Evolutionary conservation across 2,329 filamentous ascomycete genomes (phyloP), one percentile per base, ranked within the genome.

Genomic region (Trichothecium sympodiale): DNA sequence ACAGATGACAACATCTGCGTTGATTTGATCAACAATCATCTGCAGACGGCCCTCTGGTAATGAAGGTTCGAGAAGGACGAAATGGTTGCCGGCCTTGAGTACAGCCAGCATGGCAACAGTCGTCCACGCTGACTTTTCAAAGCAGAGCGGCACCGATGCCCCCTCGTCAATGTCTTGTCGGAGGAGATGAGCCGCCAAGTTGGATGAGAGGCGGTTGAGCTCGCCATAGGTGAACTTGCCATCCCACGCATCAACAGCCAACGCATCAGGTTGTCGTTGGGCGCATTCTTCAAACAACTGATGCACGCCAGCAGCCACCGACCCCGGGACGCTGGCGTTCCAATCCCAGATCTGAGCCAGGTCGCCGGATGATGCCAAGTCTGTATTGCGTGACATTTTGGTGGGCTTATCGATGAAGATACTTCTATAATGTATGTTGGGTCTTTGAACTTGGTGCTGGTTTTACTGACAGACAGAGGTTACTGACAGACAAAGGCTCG

Each of bases 241-340:
- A 38, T 66, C 62, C 61, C 61, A 65, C 3, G 63, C 62, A 33
- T 58, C 46, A 20, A 66, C 53, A 15, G 63, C 63, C 4, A 48
- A 42, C 10, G 51, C 48, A 10, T 44, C 37, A 1, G 62, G 60
- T n/a, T n/a, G 13, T 5, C 13, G 28, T 29, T 16, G 13, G 15
- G 28, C 13, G 13, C 15, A 16, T n/a, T 16, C 15, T 17, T 14
- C 29, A 17, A 31, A 31, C 29, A 31, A 15, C 13, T 17, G 9
- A 15, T 31, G 12, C 5, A 31, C 12, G 15, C 29, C 13, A 7
- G 13, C 28, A n/a, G 7, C 28, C 5, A 16, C 28, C 13, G 28
- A 29, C 15, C 7, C 13, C 6, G 28, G 28, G 5, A 29, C 28
- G 6, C 7, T 14, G 28, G 28, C 28, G 28, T 16, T 29, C 28